Evolutionary conservation across 768 basidiomycete genomes (phyloP).

Genomic region (Tulasnella calospora): DNA sequence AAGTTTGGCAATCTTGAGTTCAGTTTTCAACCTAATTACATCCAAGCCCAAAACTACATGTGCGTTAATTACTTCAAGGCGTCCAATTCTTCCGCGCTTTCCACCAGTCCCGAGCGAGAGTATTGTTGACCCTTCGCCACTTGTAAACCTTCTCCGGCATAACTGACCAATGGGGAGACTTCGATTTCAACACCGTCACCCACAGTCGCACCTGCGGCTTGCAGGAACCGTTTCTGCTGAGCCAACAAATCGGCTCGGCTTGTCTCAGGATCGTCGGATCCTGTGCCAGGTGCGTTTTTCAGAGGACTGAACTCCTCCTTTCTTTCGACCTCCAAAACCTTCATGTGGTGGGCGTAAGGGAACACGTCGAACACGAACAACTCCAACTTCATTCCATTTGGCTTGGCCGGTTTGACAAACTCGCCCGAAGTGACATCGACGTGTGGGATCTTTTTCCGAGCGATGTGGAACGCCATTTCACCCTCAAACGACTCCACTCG

Average conservation of each 20-base stretch:
- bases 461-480: constrained; percentile 93
- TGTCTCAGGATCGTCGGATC: constrained; percentile 84
- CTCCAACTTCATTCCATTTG: constrained; percentile 99
- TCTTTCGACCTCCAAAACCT: constrained; percentile 83
- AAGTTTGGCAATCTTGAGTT: neutral
- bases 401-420: constrained; percentile 69
- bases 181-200: constrained; percentile 78
- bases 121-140: constrained; percentile 71
- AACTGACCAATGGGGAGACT: constrained; percentile 80
- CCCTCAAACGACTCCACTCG: constrained; percentile 75
- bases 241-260: constrained; percentile 83
- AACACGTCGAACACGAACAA: constrained; percentile 99
- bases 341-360: constrained; percentile 76
- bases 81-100: constrained; percentile 64
- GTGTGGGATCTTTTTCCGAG: constrained; percentile 92
- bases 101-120: constrained; percentile 66
- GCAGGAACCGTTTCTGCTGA: constrained; percentile 82
- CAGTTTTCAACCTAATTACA: constrained; percentile 2
- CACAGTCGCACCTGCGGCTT: constrained; percentile 68
- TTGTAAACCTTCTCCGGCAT: constrained; percentile 88
- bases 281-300: constrained; percentile 94
- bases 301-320: constrained; percentile 92
- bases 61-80: constrained; percentile 46
- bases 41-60: neutral
- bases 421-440: constrained; percentile 60